phyloP scores from a whole-genome alignment of 2,329 filamentous ascomycete species.

The Microcera coccophila region DNA sequence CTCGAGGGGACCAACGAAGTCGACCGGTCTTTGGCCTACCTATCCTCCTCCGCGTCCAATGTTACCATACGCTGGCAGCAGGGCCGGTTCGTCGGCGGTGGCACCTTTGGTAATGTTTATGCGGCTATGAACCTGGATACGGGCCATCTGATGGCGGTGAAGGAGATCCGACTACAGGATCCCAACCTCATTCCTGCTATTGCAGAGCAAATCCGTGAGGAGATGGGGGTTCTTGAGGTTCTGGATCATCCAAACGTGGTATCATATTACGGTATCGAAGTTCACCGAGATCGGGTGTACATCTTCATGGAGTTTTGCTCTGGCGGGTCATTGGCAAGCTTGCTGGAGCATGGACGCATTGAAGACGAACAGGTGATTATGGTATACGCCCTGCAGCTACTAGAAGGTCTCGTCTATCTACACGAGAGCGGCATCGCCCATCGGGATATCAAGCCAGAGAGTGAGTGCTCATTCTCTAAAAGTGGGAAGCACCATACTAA shows the following conservation, averaged over 20 bases:
- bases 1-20: conserved; percentile 94
- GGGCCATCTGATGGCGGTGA: conserved; percentile 95
- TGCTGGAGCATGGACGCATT: conserved; percentile 93
- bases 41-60: conserved; percentile 92
- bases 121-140: conserved; percentile 96
- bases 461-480: conserved; percentile 49
- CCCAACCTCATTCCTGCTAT: conserved; percentile 94
- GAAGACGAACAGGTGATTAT: conserved; percentile 97
- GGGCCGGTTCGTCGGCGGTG: conserved; percentile 95
- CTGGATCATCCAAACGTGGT: conserved; percentile 97
- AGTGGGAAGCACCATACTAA: conserved; percentile 14
- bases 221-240: conserved; percentile 94
- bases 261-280: conserved; percentile 95
- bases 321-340: conserved; percentile 81
- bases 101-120: conserved; percentile 96
- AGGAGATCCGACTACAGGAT: conserved; percentile 95
- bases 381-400: conserved; percentile 90
- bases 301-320: conserved; percentile 99
- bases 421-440: conserved; percentile 91
- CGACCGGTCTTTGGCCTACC: conserved; percentile 86
- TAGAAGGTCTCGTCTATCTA: conserved; percentile 90
- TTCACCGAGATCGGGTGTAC: conserved; percentile 98
- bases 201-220: conserved; percentile 88
- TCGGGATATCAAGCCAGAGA: conserved; percentile 96
- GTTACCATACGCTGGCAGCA: conserved; percentile 97